Base-by-base conservation (phyloP, 768 basidiomycete species). In the Cyclocybe aegerita region DNA sequence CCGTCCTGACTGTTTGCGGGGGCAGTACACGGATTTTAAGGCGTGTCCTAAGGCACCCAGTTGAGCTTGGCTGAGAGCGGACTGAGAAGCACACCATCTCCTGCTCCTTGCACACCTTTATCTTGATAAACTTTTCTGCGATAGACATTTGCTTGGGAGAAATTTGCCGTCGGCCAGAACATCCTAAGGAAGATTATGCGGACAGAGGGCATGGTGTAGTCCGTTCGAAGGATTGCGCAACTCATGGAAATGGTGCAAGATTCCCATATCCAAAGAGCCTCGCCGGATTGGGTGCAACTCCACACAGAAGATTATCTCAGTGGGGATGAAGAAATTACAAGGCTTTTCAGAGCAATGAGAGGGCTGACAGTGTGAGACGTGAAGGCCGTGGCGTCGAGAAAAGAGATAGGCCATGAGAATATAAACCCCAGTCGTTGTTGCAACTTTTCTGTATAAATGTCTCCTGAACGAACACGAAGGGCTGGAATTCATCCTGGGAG, bases 141-240 rank as follows among this genome's bases (percentile, higher is more conserved):
- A 51, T 45, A 46, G 14, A 38, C 32, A 32, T 46, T 34, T 32
- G 9, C 17, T 23, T 40, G 30, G 30, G 29, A 51, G n/a, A 4
- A 0, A 30, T 30, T 45, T 39, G 30, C 12, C 46, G 33, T 31
- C n/a, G 36, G 15, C 36, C 17, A 34, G 11, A 6, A 38, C 3
- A 40, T 31, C 7, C 37, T n/a, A 47, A 29, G 38, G 14, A 39
- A 8, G 47, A 30, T 33, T 31, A 51, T 45, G 36, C 11, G 32
- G 17, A 52, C 23, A 5, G 4, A 23, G 23, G 23, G 23, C 16
- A 52, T 52, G 50, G 37, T 52, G 50, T 44, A 36, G 39, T 39
- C 39, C 14, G 15, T 36, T 11, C 44, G 32, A 17, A 47, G 44
- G 43, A 52, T 52, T 41, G 45, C 50, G 50, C 50, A 52, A 52